These are phyloP conservation scores for Fusarium aywerte DNA, from an alignment of 2,329 filamentous ascomycete genomes.

Conservation along the genomic window DNA sequence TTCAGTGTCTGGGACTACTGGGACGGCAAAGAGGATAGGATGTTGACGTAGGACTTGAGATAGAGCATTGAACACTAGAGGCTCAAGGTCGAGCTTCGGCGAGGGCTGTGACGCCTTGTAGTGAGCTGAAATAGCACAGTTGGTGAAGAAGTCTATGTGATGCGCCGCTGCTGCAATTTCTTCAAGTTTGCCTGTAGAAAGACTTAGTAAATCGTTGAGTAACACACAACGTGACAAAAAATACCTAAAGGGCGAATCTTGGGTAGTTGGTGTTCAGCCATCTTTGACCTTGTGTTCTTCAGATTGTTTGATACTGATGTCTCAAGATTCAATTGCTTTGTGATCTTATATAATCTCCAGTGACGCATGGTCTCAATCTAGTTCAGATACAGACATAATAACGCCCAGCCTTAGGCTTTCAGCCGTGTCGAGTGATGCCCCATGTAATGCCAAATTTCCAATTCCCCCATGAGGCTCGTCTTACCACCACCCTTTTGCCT, in stretches of 20 bases:
- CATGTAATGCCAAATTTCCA: not conserved
- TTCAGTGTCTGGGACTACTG: not conserved
- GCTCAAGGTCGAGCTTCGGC: not conserved
- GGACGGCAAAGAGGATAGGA: not conserved
- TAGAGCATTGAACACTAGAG: not conserved
- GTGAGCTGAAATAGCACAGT: conserved; percentile 5
- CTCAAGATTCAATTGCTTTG: too few relatives aligned
- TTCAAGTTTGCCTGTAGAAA: not conserved
- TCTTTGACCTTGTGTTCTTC: not conserved
- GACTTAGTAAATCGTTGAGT: not conserved
- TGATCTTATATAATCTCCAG: not conserved
- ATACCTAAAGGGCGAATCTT: conserved; percentile 11
- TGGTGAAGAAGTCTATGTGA: conserved; percentile 10
- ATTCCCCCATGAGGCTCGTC: not conserved
- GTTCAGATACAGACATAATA: not conserved
- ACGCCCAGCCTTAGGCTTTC: not conserved
- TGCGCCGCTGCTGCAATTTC: conserved; percentile 2
- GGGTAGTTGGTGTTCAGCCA: not conserved
- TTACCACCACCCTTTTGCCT: not conserved
- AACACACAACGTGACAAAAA: too few relatives aligned
- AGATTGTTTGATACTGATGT: not conserved
- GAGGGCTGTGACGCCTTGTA: not conserved
- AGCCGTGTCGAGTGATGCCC: rapidly evolving
- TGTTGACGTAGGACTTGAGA: not conserved
- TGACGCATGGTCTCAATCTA: too few relatives aligned